Percentiles rank a stretch among this genome's conserved stretches.
Conservation (phyloP, 2,329 filamentous ascomycete species). For the Plectosphaerella cucumerina region DNA sequence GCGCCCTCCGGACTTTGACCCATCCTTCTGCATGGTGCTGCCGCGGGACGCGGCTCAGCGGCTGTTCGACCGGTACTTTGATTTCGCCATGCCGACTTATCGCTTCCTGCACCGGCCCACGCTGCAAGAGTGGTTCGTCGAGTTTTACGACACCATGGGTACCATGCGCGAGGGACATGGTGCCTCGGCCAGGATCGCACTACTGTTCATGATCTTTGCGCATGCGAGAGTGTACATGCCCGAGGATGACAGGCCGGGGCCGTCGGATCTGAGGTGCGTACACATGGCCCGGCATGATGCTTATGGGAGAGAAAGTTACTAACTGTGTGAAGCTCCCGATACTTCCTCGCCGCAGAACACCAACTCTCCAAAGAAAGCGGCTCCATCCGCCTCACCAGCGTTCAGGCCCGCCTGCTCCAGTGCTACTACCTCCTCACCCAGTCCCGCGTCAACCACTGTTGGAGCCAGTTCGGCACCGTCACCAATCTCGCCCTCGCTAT, state of each 20-base stretch:
- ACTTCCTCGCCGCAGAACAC: constrained; percentile 30
- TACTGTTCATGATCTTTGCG: constrained; percentile 47
- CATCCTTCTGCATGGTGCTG: constrained; percentile 34
- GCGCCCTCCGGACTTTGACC: constrained; percentile 23
- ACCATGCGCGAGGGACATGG: constrained; percentile 18
- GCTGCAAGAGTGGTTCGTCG: constrained; percentile 41
- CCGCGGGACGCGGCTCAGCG: constrained; percentile 27
- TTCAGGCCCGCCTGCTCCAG: constrained; percentile 36
- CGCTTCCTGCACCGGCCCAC: constrained; percentile 49
- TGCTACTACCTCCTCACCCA: constrained; percentile 38
- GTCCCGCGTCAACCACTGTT: constrained; percentile 43
- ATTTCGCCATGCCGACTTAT: constrained; percentile 53
- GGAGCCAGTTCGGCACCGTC: constrained; percentile 39
- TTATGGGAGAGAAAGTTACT: too few relatives aligned
- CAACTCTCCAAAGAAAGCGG: constrained; percentile 33
- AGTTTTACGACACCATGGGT: constrained; percentile 32
- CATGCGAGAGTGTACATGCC: constrained; percentile 39
- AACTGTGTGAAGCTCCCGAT: constrained; percentile 17
- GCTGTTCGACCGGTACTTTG: constrained; percentile 49
- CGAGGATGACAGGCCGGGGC: constrained; percentile 4
- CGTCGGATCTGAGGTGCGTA: constrained; percentile 8
- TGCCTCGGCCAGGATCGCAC: constrained; percentile 28
- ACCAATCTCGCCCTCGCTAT: constrained; percentile 33
- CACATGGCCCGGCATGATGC: too few relatives aligned
- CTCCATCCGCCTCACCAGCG: constrained; percentile 30